These are phyloP conservation scores for Scheffersomyces quercinus DNA, from an alignment of 1,139 yeast species.

Conservation along the genomic window DNA sequence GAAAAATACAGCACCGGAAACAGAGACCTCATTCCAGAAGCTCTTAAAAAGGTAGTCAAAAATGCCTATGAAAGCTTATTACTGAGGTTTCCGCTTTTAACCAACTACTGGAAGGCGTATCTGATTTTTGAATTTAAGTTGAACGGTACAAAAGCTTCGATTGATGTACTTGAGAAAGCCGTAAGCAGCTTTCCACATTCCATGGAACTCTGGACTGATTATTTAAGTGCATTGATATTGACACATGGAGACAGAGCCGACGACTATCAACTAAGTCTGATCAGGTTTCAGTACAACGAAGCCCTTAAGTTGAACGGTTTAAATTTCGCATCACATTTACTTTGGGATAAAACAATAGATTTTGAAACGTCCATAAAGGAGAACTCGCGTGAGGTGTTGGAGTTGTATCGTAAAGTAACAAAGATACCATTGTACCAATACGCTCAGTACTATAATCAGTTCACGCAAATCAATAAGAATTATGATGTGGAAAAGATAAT, in stretches of 20 bases:
- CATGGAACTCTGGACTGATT: conserved; percentile 68
- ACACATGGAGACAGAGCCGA: conserved; percentile 21
- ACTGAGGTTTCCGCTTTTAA: conserved; percentile 53
- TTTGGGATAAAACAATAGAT: conserved; percentile 66
- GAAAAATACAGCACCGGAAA: conserved; percentile 11
- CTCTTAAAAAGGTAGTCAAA: conserved; percentile 21
- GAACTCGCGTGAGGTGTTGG: conserved; percentile 19
- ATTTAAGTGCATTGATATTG: conserved; percentile 50
- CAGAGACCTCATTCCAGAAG: conserved; percentile 12
- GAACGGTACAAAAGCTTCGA: conserved; percentile 53
- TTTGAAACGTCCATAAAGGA: conserved; percentile 37
- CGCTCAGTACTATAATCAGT: conserved; percentile 59
- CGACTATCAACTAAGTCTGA: conserved; percentile 19
- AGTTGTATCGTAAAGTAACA: conserved; percentile 44
- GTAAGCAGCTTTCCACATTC: conserved; percentile 55
- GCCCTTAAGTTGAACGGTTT: conserved; percentile 49
- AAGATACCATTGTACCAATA: conserved; percentile 68
- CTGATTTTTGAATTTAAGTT: conserved; percentile 55
- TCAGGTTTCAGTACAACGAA: conserved; percentile 39
- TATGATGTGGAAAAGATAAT: conserved; percentile 36
- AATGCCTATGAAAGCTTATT: conserved; percentile 35
- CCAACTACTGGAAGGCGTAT: conserved; percentile 63
- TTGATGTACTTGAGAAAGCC: conserved; percentile 46
- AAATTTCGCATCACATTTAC: conserved; percentile 59
- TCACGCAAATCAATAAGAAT: conserved; percentile 40